Evolutionary conservation across 148 eudicot genomes (phyloP), one percentile per base, ranked within the genome.

Genomic region (Rhododendron ferrugineum): DNA sequence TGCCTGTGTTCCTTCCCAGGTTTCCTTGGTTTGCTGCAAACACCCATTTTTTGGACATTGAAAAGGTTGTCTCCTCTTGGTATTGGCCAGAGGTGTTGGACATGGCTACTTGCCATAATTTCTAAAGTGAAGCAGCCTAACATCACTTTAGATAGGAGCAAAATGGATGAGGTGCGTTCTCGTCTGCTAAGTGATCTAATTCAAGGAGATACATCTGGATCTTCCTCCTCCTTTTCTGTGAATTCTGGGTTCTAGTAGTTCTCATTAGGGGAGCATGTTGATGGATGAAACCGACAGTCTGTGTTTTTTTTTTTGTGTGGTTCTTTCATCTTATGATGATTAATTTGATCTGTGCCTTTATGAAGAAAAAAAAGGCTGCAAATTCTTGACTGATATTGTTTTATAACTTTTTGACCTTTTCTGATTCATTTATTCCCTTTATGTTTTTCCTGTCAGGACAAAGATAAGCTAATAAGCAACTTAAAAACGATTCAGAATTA

Each of bases 401-500:
- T 82, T 7, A 6, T 82, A 40, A 22, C 26, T 7, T 64, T 60
- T 6, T 37, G 62, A 46, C 30, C 49, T 50, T 37, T n/a, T 74
- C 40, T 76, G 9, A 44, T 70, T 32, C 58, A 22, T 44, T 60
- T 47, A 32, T 49, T 23, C 40, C 36, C 70, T 5, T 23, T 82
- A 22, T 73, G 47, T 20, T 54, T 89, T 84, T 86, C 44, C 54
- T 86, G 92, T 81, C 91, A 96, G 99, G 99, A 96, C 85, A 93
- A 94, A 87, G 94, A 91, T 88, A 94, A 91, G 88, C 88, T 96
- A 60, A 93, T 90, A 83, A 90, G 90, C 90, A 96, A 96, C 90
- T 87, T 96, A 86, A 94, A 93, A 86, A 93, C 94, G 54, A 92
- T 96, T 87, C 97, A 96, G 85, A 93, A 94, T 84, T 96, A 94